Evolutionary conservation across 2,329 filamentous ascomycete genomes (phyloP), one percentile per base, ranked within the genome.

Genomic region (Sarocladium brachiariae): DNA sequence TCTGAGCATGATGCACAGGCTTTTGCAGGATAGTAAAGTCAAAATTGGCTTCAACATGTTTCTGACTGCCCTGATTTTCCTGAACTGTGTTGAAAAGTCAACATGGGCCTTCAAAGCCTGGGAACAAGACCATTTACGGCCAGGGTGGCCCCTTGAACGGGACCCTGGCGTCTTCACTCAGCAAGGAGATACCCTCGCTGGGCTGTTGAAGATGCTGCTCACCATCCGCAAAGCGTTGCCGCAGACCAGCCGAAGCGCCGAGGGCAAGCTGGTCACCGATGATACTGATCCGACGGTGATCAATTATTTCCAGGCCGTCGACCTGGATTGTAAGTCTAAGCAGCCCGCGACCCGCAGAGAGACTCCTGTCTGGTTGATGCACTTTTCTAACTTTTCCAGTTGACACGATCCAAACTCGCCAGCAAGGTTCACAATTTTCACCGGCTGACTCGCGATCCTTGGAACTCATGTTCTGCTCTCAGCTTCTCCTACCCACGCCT

Each of bases 101-200:
- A 84, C 81, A 0, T 86, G 81, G 82, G 77, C 79, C 1, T 84
- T 84, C 66, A 83, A 83, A 55, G 80, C 78, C 2, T 86, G 81
- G 80, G 80, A 84, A 57, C 78, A 84, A 60, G 74, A 80, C 51
- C 76, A 77, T 47, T 72, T 83, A 23, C 73, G 77, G 2, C 72
- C 73, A 1, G 73, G 75, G 38, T 85, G 81, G 81, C 82, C 82
- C 3, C 69, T 85, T 2, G 78, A 81, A 59, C 64, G 70, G 33
- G 75, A 76, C 7, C 81, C 81, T 0, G 66, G 70, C 47, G 69
- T 70, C 48, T 85, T 79, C 58, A 77, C 78, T 1, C 72, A 75
- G 51, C 80, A 84, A 56, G 81, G 81, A 14, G 74, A 77, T 41
- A 74, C 75, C 30, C 70, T 85, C 6, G 78, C 79, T 4, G 72